A percentile compares a stretch with the other conserved stretches of the same genome.
Evolutionary conservation across 2,329 filamentous ascomycete genomes (phyloP).

Genomic region (Massarina eburnea): DNA sequence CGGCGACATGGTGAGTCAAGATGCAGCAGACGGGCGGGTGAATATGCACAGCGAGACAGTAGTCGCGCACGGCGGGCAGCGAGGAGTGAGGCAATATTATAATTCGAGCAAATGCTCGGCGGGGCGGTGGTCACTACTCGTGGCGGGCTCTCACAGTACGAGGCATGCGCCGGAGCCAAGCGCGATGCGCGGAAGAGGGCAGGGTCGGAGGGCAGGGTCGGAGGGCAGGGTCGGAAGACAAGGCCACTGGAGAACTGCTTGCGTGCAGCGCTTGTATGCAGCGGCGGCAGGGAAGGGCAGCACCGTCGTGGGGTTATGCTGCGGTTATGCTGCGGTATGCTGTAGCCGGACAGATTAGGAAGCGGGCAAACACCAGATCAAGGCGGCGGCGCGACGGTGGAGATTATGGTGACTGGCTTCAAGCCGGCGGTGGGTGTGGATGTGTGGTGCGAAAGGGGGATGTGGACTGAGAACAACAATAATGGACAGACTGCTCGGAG

Average conservation of each 20-base stretch:
- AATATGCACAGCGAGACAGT: background rate
- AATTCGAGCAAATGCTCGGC: slow-evolving; percentile 27
- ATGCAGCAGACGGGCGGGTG: too few species aligned
- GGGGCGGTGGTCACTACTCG: slow-evolving; percentile 17
- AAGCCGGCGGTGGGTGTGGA: too few species aligned
- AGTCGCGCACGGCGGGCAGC: slow-evolving; percentile 1
- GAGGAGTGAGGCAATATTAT: slow-evolving; percentile 2
- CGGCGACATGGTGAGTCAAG: slow-evolving; percentile 10
- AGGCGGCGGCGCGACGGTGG: too few species aligned
- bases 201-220: background rate
- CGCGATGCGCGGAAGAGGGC: slow-evolving; percentile 33
- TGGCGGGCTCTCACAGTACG: slow-evolving; percentile 16
- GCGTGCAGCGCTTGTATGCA: background rate
- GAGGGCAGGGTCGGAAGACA: background rate
- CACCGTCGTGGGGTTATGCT: slow-evolving; percentile 3
- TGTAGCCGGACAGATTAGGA: slow-evolving; percentile 11
- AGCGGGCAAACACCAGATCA: too few species aligned
- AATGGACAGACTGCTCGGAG: too few species aligned
- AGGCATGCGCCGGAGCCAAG: slow-evolving; percentile 25
- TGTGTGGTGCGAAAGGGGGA: background rate
- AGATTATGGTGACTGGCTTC: too few species aligned
- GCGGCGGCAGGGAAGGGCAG: slow-evolving; percentile 2
- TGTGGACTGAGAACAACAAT: too few species aligned
- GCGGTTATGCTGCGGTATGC: background rate
- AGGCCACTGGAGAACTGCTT: slow-evolving; percentile 1